Conservation (phyloP, 257 asterid species). For the Jacaranda mimosifolia region DNA sequence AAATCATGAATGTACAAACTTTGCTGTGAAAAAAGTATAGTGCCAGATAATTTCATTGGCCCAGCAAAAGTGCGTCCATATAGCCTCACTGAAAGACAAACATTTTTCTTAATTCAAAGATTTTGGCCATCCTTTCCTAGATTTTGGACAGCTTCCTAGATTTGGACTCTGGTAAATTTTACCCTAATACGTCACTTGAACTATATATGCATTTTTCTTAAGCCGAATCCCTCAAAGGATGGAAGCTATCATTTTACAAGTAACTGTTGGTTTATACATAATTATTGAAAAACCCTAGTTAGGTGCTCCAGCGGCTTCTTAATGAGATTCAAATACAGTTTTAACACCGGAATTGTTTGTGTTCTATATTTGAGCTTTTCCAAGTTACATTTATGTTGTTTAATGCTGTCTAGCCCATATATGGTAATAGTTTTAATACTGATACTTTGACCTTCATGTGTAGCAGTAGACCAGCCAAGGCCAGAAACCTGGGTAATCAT, state of each 20-base stretch:
- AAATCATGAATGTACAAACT: neutral
- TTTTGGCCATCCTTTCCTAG: neutral
- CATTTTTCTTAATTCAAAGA: no score
- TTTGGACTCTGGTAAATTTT: no score
- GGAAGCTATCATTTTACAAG: neutral
- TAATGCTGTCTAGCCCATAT: conserved; percentile 15
- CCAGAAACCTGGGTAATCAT: no score
- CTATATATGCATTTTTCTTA: no score
- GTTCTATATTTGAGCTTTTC: neutral
- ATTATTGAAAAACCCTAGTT: neutral
- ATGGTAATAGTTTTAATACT: neutral
- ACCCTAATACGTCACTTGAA: no score
- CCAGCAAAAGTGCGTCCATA: neutral
- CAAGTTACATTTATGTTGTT: neutral
- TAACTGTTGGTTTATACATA: neutral
- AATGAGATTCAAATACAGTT: neutral
- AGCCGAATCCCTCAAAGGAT: no score
- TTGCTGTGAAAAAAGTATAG: neutral
- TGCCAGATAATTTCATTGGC: neutral
- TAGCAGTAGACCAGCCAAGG: neutral
- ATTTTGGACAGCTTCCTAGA: no score
- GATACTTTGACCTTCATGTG: neutral
- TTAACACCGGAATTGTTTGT: conserved; percentile 8
- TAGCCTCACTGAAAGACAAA: no score
- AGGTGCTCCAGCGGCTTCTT: neutral